These are phyloP conservation scores for Paracoccidioides lutzii DNA, from an alignment of 2,329 filamentous ascomycete genomes.

Conservation along the genomic window DNA sequence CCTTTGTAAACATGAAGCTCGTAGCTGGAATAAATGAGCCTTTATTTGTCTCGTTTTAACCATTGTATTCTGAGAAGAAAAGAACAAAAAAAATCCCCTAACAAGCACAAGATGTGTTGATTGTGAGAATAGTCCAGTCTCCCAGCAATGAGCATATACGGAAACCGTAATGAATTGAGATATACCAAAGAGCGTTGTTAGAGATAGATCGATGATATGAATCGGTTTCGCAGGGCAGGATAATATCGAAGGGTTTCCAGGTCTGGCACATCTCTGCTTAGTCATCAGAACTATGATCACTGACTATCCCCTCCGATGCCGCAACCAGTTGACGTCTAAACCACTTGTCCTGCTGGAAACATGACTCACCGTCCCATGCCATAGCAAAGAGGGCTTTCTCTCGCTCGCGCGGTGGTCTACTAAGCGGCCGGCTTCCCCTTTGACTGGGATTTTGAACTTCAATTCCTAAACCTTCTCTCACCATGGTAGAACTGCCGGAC, in stretches of 20 bases:
- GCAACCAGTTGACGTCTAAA: not conserved
- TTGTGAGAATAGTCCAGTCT: not conserved
- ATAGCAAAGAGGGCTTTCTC: not conserved
- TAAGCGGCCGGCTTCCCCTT: not conserved
- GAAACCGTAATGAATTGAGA: not conserved
- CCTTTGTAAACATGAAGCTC: too few species aligned
- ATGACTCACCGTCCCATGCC: not conserved
- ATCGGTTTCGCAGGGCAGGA: not conserved
- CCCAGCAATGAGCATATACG: not conserved
- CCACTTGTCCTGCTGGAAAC: not conserved
- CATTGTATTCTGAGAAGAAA: not conserved
- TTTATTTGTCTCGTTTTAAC: not conserved
- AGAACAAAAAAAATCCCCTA: not conserved
- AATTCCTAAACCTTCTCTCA: not conserved
- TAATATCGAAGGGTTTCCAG: not conserved
- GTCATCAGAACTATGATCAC: not conserved
- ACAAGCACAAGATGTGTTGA: not conserved
- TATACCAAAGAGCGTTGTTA: not conserved
- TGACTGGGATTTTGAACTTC: not conserved
- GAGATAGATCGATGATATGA: not conserved
- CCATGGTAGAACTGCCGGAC: slow-evolving; percentile 22
- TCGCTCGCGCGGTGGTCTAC: not conserved
- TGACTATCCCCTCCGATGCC: not conserved
- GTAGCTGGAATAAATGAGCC: not conserved
- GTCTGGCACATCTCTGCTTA: not conserved